These are phyloP conservation scores for Termitomyces sp. DNA, from an alignment of 768 basidiomycete genomes.

Conservation along the genomic window DNA sequence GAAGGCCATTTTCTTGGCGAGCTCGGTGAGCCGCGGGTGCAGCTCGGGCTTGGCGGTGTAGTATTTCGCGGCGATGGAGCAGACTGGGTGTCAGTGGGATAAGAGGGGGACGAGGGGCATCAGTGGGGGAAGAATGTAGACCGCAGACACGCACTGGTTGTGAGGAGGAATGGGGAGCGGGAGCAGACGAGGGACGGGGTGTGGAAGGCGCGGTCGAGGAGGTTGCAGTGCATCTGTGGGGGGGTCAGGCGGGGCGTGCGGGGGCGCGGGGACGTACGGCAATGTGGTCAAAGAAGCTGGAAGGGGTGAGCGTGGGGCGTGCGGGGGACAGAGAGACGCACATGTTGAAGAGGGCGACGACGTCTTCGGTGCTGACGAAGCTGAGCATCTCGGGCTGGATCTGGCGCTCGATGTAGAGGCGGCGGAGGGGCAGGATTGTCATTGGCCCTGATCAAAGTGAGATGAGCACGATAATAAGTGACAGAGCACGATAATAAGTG, in stretches of 20 bases:
- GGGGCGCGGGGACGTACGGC: conserved; percentile 40
- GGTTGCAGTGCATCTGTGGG: conserved; percentile 65
- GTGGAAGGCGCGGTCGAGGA: conserved; percentile 86
- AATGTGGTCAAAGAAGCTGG: conserved; percentile 71
- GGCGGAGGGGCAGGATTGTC: conserved; percentile 78
- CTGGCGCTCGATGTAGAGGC: conserved; percentile 82
- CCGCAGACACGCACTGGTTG: conserved; percentile 85
- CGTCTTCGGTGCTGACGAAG: conserved; percentile 84
- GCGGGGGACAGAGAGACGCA: conserved; percentile 30
- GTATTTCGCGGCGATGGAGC: conserved; percentile 91
- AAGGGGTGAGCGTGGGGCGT: background rate
- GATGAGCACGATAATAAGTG: background rate
- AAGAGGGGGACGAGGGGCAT: too few relatives aligned
- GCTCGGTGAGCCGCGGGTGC: conserved; percentile 69
- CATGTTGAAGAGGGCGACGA: conserved; percentile 89
- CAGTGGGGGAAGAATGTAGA: too few relatives aligned
- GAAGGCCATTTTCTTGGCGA: conserved; percentile 86
- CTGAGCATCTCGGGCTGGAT: conserved; percentile 91
- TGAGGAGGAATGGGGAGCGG: conserved; percentile 90
- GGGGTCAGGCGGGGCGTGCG: conserved; percentile 1
- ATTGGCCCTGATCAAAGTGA: conserved; percentile 56
- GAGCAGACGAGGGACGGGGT: conserved; percentile 92
- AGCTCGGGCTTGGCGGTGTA: conserved; percentile 79
- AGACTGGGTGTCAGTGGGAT: conserved; percentile 96
- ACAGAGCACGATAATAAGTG: too few relatives aligned